These are phyloP conservation scores for Blastocystis sp. DNA, from an alignment of 352 stramenopile species.

Conservation along the genomic window DNA sequence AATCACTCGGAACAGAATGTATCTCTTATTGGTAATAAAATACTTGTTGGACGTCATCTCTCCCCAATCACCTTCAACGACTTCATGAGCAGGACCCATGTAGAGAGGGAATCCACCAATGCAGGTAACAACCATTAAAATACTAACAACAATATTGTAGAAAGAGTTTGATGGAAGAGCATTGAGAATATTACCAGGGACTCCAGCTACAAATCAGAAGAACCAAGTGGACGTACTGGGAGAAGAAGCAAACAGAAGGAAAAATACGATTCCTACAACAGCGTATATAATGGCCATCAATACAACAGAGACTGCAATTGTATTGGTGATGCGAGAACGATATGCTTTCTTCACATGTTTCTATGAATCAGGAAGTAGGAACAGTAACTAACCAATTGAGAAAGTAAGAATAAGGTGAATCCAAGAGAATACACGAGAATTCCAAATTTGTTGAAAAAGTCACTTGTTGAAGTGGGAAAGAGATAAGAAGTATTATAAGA, in stretches of 20 bases:
- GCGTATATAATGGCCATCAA: constrained; percentile 22
- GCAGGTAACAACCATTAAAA: constrained; percentile 32
- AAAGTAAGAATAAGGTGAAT: constrained; percentile 24
- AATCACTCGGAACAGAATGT: constrained; percentile 11
- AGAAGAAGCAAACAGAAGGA: not conserved
- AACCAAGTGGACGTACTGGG: not conserved
- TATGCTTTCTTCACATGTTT: constrained; percentile 4
- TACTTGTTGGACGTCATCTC: not conserved
- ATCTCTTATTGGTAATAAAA: constrained; percentile 31
- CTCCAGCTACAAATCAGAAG: not conserved
- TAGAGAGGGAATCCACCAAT: constrained; percentile 34
- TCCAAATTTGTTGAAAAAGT: constrained; percentile 46
- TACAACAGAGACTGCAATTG: not conserved
- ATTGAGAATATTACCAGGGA: constrained; percentile 14
- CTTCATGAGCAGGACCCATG: not conserved
- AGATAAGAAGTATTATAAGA: not conserved
- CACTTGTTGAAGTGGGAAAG: not conserved
- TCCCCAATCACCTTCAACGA: constrained; percentile 21
- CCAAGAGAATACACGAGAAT: constrained; percentile 50
- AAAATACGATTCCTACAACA: not conserved
- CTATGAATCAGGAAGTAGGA: not conserved
- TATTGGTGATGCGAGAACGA: not conserved
- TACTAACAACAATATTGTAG: constrained; percentile 46
- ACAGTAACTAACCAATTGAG: constrained; percentile 6
- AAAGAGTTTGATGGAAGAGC: not conserved